Evolutionary conservation across 169 alveolate species (phyloP).

Genomic region (Plasmodium vivax): DNA sequence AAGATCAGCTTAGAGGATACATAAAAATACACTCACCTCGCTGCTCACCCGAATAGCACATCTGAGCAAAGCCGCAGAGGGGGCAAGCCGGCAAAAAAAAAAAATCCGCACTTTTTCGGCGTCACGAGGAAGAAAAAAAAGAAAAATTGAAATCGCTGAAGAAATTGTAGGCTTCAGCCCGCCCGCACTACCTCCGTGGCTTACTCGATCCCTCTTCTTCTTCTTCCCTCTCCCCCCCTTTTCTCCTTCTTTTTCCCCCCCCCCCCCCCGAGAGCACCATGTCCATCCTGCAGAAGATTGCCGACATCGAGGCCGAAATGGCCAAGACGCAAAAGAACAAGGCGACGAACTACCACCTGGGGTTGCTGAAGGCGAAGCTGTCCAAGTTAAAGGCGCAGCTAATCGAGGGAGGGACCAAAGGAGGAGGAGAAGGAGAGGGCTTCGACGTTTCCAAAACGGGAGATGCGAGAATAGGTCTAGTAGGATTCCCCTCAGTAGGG

Average conservation of each 20-base stretch:
- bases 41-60: background rate
- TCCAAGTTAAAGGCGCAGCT: slow-evolving; percentile 96
- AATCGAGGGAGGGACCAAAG: slow-evolving; percentile 86
- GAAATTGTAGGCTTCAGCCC: background rate
- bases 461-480: slow-evolving; percentile 99
- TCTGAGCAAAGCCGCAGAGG: background rate
- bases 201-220: background rate
- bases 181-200: background rate
- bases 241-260: background rate
- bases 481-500: slow-evolving; percentile 99
- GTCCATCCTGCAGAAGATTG: slow-evolving; percentile 93
- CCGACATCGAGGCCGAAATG: slow-evolving; percentile 98
- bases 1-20: background rate
- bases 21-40: background rate
- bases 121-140: background rate
- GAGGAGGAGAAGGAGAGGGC: slow-evolving; percentile 89
- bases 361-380: slow-evolving; percentile 97
- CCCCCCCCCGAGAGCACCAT: slow-evolving; percentile 62
- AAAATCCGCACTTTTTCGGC: background rate
- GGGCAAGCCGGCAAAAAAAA: background rate
- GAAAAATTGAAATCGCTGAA: background rate
- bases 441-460: slow-evolving; percentile 93
- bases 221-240: background rate
- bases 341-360: slow-evolving; percentile 97
- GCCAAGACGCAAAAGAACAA: slow-evolving; percentile 99